Evolutionary conservation across 345 rosid genomes (phyloP).

Genomic region (Arabidopsis thaliana): TAIR10.1 NC_003075.7:16145001-16145500

Average conservation of each 20-base stretch:
- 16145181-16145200: conserved; percentile 56
- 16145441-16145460: conserved; percentile 65
- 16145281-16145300: conserved; percentile 70
- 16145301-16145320: conserved; percentile 59
- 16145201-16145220: conserved; percentile 54
- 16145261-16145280: conserved; percentile 51
- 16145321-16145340: conserved; percentile 75
- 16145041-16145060: conserved; percentile 67
- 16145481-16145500: conserved; percentile 64
- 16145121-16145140: conserved; percentile 74
- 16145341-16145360: conserved; percentile 73
- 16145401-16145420: conserved; percentile 68
- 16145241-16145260: conserved; percentile 77
- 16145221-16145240: conserved; percentile 68
- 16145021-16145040: conserved; percentile 53
- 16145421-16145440: conserved; percentile 76
- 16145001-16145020: conserved; percentile 28
- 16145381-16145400: conserved; percentile 55
- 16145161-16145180: conserved; percentile 47
- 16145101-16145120: conserved; percentile 84
- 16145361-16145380: conserved; percentile 68
- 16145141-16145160: conserved; percentile 38
- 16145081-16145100: conserved; percentile 76
- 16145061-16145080: conserved; percentile 66
- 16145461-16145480: conserved; percentile 68